A percentile compares a stretch with the other conserved stretches of the same genome.
phyloP scores from a whole-genome alignment of 805 yeast genomes.

The Komagataella phaffii region DNA sequence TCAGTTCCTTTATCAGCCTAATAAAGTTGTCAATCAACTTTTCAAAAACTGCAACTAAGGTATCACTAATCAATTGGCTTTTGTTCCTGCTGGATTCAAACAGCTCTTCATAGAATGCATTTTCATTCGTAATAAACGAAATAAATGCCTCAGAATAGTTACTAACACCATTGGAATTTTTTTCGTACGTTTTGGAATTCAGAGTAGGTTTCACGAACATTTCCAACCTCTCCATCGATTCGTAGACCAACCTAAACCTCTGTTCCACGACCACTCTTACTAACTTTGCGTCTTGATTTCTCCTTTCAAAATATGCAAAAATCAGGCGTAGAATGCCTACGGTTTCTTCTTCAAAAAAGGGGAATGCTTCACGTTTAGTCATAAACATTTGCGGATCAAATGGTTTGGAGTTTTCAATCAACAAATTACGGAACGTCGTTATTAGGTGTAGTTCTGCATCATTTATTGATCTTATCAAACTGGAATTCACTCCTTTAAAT shows the following conservation, averaged over 20 bases:
- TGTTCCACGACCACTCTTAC: constrained; percentile 22
- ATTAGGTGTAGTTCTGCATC: constrained; percentile 44
- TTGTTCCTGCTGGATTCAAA: constrained; percentile 19
- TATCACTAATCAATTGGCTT: constrained; percentile 15
- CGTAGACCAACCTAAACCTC: constrained; percentile 26
- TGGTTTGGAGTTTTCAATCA: constrained; percentile 24
- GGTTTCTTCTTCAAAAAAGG: constrained; percentile 20
- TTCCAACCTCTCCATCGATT: constrained; percentile 30
- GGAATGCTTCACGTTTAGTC: constrained; percentile 25
- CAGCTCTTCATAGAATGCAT: constrained; percentile 29
- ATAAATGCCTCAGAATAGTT: constrained; percentile 38
- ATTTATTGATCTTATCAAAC: constrained; percentile 40
- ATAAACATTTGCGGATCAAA: constrained; percentile 31
- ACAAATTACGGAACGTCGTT: constrained; percentile 30
- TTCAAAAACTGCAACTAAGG: constrained; percentile 18
- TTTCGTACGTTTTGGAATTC: constrained; percentile 33
- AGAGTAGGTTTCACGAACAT: constrained; percentile 28
- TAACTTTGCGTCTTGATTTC: constrained; percentile 15
- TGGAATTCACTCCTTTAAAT: constrained; percentile 56
- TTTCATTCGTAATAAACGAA: constrained; percentile 35
- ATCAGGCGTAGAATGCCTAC: constrained; percentile 25
- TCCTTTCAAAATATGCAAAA: constrained; percentile 27
- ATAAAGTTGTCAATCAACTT: constrained; percentile 22
- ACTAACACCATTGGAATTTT: constrained; percentile 45
- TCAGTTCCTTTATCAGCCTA: constrained; percentile 22